phyloP scores from a whole-genome alignment of 768 basidiomycete genomes.

The Peribolospora baueri region DNA sequence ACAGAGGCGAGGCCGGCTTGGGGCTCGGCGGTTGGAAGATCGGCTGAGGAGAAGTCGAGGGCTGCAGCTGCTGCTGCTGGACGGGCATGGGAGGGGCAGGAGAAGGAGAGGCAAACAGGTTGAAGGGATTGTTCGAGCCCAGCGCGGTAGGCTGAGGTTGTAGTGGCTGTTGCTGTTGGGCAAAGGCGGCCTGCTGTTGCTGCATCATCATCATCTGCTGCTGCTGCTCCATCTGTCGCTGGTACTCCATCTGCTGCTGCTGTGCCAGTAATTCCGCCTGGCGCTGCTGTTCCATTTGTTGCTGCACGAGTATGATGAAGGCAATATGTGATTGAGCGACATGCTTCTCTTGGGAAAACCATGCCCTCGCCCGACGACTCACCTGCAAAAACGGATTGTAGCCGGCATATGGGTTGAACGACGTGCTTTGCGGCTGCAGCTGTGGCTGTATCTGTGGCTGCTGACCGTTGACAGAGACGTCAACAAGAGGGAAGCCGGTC shows the following conservation, averaged over 20 bases:
- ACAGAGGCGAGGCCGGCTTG: conserved; percentile 17
- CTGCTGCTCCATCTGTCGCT: conserved; percentile 10
- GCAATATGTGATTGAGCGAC: conserved; percentile 10
- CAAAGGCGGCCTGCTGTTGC: background rate
- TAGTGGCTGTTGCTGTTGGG: conserved; percentile 16
- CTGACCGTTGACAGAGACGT: conserved; percentile 18
- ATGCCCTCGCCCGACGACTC: background rate
- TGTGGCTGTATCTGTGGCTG: conserved; percentile 41
- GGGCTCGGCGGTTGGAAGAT: conserved; percentile 11
- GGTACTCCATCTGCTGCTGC: conserved; percentile 17
- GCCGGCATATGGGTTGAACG: conserved; percentile 56
- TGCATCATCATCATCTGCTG: conserved; percentile 6
- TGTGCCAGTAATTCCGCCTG: conserved; percentile 29
- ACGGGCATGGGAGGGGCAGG: conserved; percentile 7
- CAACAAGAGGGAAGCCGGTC: conserved; percentile 7
- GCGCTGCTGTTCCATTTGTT: conserved; percentile 60
- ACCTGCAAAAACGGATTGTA: conserved; percentile 11
- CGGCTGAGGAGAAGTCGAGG: conserved; percentile 10
- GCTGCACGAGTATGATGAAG: conserved; percentile 35
- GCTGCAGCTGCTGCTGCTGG: conserved; percentile 15
- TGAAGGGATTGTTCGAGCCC: conserved; percentile 92
- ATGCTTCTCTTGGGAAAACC: conserved; percentile 10
- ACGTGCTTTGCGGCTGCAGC: conserved; percentile 66
- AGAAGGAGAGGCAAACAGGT: conserved; percentile 21
- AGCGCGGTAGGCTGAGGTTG: conserved; percentile 20